Base-by-base conservation (phyloP, 2,329 filamentous ascomycete species). In the Ophioceras dolichostomum region DNA sequence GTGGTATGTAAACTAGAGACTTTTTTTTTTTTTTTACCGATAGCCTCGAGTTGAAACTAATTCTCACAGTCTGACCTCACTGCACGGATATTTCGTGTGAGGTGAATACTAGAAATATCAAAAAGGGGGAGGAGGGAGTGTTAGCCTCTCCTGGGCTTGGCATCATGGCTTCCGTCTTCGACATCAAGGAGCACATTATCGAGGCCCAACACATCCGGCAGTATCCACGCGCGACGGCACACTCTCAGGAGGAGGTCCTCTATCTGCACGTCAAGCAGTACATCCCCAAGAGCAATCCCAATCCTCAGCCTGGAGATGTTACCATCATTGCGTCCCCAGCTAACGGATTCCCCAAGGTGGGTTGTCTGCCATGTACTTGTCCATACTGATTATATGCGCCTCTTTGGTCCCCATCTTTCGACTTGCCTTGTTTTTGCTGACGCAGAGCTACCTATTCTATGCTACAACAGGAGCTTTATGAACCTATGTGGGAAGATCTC, bases 291-390 rank as follows among this genome's bases (percentile, higher is more conserved):
- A 71, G 79, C 51, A 87, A 88, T 48, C 68, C 65, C 1, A 58
- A 63, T 18, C 81, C 85, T 0, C 67, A 75, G 43, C 72, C 76
- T 1, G 83, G 84, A 24, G 84, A 91, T 56, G 64, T 95, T 8
- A 95, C 86, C 16, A 78, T 96, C 41, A 76, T 96, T 39, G 86
- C 73, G 10, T 80, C 81, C 4, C 88, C 95, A 60, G 89, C 86
- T 35, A 95, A 95, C 62, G 89, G 81, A 10, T 94, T 95, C 47
- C 83, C 85, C 10, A 96, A 95, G 70, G 83, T 83, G 56, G n/a
- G n/a, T n/a, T n/a, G n/a, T n/a, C n/a, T n/a, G n/a, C n/a, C n/a
- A n/a, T n/a, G n/a, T n/a, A n/a, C n/a, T n/a, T 2, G 32, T 29
- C 5, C 12, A 18, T 18, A 28, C 16, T n/a, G 20, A 21, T n/a